A percentile compares a stretch with the other conserved stretches of the same genome.
phyloP scores from a whole-genome alignment of 148 eudicot species.

The Polygonum maritimum region DNA sequence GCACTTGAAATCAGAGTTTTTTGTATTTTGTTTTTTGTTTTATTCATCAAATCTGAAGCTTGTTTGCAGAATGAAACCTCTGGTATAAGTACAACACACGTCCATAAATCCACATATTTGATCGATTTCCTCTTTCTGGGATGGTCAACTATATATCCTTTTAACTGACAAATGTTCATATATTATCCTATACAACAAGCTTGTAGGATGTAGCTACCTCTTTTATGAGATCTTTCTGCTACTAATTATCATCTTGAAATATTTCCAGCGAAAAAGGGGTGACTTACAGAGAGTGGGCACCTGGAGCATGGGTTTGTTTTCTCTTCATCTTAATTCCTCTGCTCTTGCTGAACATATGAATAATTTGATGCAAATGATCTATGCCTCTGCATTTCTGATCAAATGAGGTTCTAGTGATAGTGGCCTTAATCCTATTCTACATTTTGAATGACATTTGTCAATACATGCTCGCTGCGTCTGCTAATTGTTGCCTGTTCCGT shows the following conservation, averaged over 20 bases:
- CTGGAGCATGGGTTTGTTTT: conserved; percentile 82
- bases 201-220: conserved; percentile 2
- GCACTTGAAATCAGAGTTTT: neutral
- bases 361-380: neutral
- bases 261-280: conserved; percentile 67
- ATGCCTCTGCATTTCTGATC: neutral
- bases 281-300: conserved; percentile 98
- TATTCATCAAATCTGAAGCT: neutral
- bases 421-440: neutral
- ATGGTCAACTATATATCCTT: neutral
- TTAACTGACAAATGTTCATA: neutral
- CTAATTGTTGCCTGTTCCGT: neutral
- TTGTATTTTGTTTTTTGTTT: neutral
- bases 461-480: neutral
- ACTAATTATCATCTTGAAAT: conserved; percentile 16
- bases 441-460: neutral
- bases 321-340: neutral
- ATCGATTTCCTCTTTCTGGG: too few relatives aligned
- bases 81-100: neutral
- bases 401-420: neutral
- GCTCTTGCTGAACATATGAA: neutral
- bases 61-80: neutral
- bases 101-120: neutral
- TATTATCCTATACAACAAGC: neutral
- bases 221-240: conserved; percentile 3